These are phyloP conservation scores for Ceratocystis cubensis DNA, from an alignment of 2,329 filamentous ascomycete species.

Conservation along the genomic window DNA sequence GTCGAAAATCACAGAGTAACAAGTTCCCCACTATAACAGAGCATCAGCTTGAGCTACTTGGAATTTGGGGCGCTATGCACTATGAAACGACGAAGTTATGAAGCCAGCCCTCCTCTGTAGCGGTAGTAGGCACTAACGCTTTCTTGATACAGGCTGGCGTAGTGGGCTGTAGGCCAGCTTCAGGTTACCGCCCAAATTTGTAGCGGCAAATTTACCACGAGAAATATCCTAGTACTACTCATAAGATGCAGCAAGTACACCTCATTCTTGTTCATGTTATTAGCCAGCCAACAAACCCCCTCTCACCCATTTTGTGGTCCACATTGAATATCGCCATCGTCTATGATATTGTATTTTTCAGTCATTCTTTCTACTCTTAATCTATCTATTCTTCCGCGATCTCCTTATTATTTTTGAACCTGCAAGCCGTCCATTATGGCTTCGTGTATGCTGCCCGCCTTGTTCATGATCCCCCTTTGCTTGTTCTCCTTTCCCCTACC, in stretches of 20 bases:
- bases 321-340: background rate
- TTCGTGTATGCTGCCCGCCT: slow-evolving; percentile 20
- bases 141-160: no score
- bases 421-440: slow-evolving; percentile 15
- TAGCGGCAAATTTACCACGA: no score
- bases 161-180: no score
- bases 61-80: no score
- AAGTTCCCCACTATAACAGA: background rate
- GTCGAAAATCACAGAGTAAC: background rate
- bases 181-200: no score
- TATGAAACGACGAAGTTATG: no score
- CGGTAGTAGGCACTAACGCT: no score
- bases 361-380: background rate
- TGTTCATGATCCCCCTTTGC: background rate
- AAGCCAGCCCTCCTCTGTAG: no score
- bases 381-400: background rate
- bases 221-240: no score
- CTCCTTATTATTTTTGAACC: background rate
- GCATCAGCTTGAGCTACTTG: background rate
- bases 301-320: background rate
- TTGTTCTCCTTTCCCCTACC: background rate
- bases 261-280: background rate
- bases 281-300: background rate
- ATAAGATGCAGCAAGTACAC: background rate
- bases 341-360: background rate